Conservation (phyloP, 192 early-diverging fungal species). For the Linnemannia hyalina region DNA sequence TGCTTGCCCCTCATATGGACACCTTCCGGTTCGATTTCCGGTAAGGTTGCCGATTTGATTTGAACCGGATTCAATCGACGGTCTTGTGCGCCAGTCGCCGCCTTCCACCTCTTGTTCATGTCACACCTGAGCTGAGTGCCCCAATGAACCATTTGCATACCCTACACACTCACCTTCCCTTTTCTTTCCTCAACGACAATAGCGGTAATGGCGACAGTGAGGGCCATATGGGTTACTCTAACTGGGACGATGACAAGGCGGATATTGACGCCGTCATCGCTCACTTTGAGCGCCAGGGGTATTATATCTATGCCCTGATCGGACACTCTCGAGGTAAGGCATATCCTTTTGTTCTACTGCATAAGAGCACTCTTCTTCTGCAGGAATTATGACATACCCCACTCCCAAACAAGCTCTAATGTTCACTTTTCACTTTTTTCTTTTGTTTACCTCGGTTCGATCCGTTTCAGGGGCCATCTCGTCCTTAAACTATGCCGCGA, state of each 20-base stretch:
- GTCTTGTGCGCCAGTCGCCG: conserved; percentile 3
- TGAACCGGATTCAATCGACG: neutral
- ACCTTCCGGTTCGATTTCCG: conserved; percentile 64
- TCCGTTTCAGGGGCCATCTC: conserved; percentile 39
- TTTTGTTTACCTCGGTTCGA: neutral
- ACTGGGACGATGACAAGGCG: conserved; percentile 51
- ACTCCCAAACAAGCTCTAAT: neutral
- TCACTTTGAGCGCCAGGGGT: conserved; percentile 51
- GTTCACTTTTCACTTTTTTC: neutral
- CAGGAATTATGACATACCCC: neutral
- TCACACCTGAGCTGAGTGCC: neutral
- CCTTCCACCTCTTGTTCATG: neutral
- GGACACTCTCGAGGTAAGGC: conserved; percentile 58
- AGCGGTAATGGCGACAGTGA: conserved; percentile 61
- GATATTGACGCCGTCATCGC: conserved; percentile 52
- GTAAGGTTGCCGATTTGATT: conserved; percentile 14
- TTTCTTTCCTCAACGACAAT: neutral
- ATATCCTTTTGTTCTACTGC: neutral
- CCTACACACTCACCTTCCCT: neutral
- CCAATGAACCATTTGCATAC: neutral
- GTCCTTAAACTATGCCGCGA: conserved; percentile 38
- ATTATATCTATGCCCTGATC: conserved; percentile 53
- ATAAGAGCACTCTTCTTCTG: neutral
- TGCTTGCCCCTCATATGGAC: conserved; percentile 46
- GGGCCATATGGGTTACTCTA: conserved; percentile 43